Evolutionary conservation across 345 rosid genomes (phyloP).

Genomic region (Moricandia moricandioides): DNA sequence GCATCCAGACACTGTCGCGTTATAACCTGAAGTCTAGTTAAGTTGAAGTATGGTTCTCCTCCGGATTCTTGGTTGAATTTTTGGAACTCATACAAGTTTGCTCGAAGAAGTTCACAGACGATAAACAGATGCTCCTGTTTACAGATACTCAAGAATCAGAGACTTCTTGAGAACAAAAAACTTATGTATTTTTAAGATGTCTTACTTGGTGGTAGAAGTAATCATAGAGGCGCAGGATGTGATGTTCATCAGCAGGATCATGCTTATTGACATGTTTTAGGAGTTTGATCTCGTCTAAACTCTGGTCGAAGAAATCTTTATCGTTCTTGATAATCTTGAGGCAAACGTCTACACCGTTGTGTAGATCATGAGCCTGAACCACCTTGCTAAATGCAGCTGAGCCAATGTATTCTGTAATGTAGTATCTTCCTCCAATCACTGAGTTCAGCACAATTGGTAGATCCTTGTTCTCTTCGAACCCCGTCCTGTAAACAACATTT

Average conservation of each 20-base stretch:
- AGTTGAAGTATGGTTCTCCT: constrained; percentile 70
- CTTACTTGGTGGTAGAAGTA: constrained; percentile 91
- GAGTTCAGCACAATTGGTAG: constrained; percentile 68
- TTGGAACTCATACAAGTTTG: constrained; percentile 88
- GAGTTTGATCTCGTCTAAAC: constrained; percentile 95
- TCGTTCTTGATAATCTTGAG: constrained; percentile 95
- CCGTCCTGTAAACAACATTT: constrained; percentile 67
- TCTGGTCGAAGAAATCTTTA: constrained; percentile 95
- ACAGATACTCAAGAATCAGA: neutral
- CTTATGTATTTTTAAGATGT: neutral
- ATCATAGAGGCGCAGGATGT: constrained; percentile 88
- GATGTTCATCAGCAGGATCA: constrained; percentile 81
- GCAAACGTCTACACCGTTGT: constrained; percentile 70
- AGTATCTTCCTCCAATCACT: constrained; percentile 82
- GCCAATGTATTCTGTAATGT: constrained; percentile 81
- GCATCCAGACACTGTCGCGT: constrained; percentile 93
- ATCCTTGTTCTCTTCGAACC: constrained; percentile 90
- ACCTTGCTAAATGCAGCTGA: constrained; percentile 97
- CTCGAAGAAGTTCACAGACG: constrained; percentile 85
- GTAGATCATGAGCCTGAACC: constrained; percentile 87
- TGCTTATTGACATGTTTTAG: constrained; percentile 80
- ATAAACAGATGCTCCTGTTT: constrained; percentile 93
- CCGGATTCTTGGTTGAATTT: constrained; percentile 86
- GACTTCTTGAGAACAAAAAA: neutral
- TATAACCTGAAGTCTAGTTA: constrained; percentile 83